Percentiles rank a stretch among this genome's conserved stretches.
phyloP scores from a whole-genome alignment of 345 rosid species.

The Dipteronia sinensis region DNA sequence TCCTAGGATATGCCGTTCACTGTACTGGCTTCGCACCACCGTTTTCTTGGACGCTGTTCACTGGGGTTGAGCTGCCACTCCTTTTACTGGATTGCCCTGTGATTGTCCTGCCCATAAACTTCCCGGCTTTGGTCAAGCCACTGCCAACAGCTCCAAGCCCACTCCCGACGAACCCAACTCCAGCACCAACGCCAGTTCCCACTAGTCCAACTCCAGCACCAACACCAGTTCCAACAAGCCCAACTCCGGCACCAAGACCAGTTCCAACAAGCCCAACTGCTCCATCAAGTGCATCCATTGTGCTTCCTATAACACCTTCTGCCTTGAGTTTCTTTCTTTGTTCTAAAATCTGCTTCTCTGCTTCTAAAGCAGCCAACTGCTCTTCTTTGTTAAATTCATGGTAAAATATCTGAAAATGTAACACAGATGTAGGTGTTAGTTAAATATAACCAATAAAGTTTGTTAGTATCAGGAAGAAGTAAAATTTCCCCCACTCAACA shows the following conservation, averaged over 20 bases:
- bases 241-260: conserved; percentile 79
- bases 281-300: conserved; percentile 80
- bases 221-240: conserved; percentile 71
- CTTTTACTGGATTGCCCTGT: conserved; percentile 68
- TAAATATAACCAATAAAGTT: not conserved
- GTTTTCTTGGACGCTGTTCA: conserved; percentile 60
- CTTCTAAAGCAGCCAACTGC: conserved; percentile 79
- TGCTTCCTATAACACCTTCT: conserved; percentile 94
- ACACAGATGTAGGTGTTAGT: not conserved
- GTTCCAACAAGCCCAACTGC: conserved; percentile 69
- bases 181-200: conserved; percentile 42
- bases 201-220: conserved; percentile 81
- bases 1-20: conserved; percentile 45
- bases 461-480: not conserved
- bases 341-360: conserved; percentile 83
- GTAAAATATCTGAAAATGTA: conserved; percentile 53
- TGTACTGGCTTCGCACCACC: conserved; percentile 54
- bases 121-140: conserved; percentile 60
- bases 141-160: conserved; percentile 60
- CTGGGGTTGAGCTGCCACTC: conserved; percentile 81
- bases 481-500: not conserved
- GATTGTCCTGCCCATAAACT: conserved; percentile 62
- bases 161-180: conserved; percentile 45
- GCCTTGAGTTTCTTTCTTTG: conserved; percentile 80
- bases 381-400: conserved; percentile 80